Percentiles rank a stretch among this genome's conserved stretches.
Conservation (phyloP, 2,329 filamentous ascomycete species). For the Aotearoamyces nothofagi region DNA sequence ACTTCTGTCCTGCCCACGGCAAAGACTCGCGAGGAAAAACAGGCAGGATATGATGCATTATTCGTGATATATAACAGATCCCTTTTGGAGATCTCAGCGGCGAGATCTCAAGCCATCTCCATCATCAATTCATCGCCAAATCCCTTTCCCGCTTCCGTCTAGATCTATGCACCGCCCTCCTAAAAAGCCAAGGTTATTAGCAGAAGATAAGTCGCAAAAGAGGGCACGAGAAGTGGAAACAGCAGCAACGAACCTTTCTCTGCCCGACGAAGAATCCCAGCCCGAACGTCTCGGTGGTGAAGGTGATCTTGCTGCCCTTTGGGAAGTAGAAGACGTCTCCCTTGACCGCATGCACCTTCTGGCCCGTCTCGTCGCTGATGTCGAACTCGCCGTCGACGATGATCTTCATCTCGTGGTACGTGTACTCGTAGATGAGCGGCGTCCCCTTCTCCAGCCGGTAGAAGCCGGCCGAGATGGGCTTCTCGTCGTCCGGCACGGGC, state of each 20-base stretch:
- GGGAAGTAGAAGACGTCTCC: slow-evolving; percentile 47
- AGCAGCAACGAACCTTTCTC: slow-evolving; percentile 14
- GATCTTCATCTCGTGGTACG: slow-evolving; percentile 54
- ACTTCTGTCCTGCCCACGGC: too few relatives aligned
- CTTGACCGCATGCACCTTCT: slow-evolving; percentile 36
- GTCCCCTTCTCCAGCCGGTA: slow-evolving; percentile 48
- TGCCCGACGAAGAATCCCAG: slow-evolving; percentile 20
- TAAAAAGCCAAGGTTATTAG: too few relatives aligned
- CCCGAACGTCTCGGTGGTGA: slow-evolving; percentile 18
- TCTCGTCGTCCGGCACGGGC: slow-evolving; percentile 34
- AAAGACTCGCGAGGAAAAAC: too few relatives aligned
- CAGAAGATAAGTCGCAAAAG: too few relatives aligned
- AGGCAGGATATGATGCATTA: too few relatives aligned
- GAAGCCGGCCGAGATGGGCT: slow-evolving; percentile 42
- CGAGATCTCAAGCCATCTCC: too few relatives aligned
- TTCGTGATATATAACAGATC: too few relatives aligned
- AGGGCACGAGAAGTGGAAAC: neutral
- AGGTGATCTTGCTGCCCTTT: slow-evolving; percentile 20
- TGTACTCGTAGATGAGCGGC: slow-evolving; percentile 46
- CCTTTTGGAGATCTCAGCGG: too few relatives aligned
- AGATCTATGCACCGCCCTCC: too few relatives aligned
- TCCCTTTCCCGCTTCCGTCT: too few relatives aligned
- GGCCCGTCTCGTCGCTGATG: slow-evolving; percentile 42
- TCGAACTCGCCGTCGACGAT: slow-evolving; percentile 46
- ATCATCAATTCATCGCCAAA: too few relatives aligned